These are phyloP conservation scores for Sphagnum contortum DNA, from an alignment of 225 moss, liverwort and hornwort genomes.

Conservation along the genomic window DNA sequence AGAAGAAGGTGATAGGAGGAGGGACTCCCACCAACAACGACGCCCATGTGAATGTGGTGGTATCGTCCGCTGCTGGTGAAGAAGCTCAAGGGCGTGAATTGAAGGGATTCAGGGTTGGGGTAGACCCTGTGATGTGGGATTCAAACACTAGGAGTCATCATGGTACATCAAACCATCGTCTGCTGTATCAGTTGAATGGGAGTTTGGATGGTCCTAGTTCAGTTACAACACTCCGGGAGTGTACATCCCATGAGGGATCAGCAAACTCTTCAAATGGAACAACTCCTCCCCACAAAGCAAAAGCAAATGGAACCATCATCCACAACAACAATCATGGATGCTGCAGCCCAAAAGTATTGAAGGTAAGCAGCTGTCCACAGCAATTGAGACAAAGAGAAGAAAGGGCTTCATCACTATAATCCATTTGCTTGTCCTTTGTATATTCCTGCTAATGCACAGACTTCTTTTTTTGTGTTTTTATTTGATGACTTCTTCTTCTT, in stretches of 20 bases:
- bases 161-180: conserved; percentile 8
- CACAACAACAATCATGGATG: background rate
- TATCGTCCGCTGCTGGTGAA: too few species aligned
- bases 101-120: conserved; percentile 1
- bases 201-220: conserved; percentile 6
- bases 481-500: background rate
- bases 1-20: conserved; percentile 18
- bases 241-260: background rate
- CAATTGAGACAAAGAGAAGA: too few species aligned
- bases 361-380: background rate
- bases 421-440: too few species aligned
- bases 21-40: too few species aligned
- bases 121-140: conserved; percentile 22
- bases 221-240: conserved; percentile 5
- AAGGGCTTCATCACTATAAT: too few species aligned
- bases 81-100: conserved; percentile 21
- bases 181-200: background rate
- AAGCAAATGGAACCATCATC: background rate
- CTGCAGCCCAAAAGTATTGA: background rate
- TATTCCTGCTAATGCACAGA: too few species aligned
- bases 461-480: too few species aligned
- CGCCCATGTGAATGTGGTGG: conserved; percentile 1
- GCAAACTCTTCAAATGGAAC: background rate
- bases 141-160: conserved; percentile 8
- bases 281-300: conserved; percentile 1